Conservation (phyloP, 2,329 filamentous ascomycete species). For the Pseudogymnoascus pannorum region DNA sequence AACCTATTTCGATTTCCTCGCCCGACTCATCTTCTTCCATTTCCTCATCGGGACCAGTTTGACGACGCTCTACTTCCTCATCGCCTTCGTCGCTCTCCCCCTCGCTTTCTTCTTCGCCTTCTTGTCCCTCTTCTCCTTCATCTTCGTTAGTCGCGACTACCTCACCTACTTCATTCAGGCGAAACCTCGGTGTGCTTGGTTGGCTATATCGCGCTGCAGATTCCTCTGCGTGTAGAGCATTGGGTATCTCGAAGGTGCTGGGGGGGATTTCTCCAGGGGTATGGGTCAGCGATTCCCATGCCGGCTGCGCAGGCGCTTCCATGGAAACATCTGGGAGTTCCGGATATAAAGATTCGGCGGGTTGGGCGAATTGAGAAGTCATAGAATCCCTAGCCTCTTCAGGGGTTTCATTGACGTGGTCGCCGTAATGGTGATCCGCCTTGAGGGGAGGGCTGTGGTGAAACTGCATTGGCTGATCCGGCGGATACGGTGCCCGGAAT, state of each 20-base stretch:
- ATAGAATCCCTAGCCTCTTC: neutral
- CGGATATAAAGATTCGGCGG: neutral
- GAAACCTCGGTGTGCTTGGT: neutral
- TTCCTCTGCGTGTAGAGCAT: neutral
- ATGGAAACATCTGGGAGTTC: neutral
- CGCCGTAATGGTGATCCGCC: neutral
- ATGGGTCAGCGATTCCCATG: neutral
- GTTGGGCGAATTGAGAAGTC: neutral
- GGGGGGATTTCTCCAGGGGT: neutral
- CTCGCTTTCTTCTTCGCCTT: slow-evolving; percentile 28
- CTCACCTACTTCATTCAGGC: neutral
- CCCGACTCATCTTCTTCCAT: slow-evolving; percentile 12
- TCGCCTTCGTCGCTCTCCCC: slow-evolving; percentile 12
- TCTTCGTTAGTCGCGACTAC: slow-evolving; percentile 16
- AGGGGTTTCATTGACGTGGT: neutral
- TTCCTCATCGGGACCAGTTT: neutral
- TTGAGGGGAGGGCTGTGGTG: neutral
- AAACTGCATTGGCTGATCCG: neutral
- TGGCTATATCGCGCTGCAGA: neutral
- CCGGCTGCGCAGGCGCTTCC: neutral
- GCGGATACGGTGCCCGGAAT: neutral
- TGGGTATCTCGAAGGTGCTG: neutral
- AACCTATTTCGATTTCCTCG: neutral
- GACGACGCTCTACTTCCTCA: neutral
- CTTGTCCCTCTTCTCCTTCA: slow-evolving; percentile 28